Percentiles rank a stretch among this genome's conserved stretches.
These are phyloP conservation scores for Phallus indusiatus DNA, from an alignment of 768 basidiomycete species.

Conservation along the genomic window DNA sequence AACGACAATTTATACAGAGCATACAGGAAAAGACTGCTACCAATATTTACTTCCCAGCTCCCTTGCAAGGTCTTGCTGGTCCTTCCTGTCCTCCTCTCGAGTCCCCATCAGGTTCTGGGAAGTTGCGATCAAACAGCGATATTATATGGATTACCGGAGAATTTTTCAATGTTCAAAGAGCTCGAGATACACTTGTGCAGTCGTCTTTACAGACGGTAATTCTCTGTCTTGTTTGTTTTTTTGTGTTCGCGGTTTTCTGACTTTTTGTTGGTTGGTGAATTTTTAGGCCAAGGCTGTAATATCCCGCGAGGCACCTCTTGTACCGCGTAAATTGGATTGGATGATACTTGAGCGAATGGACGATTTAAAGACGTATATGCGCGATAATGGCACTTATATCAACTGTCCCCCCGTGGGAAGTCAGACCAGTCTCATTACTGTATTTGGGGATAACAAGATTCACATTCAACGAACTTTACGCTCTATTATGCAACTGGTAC, in stretches of 20 bases:
- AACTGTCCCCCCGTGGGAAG: slow-evolving; percentile 90
- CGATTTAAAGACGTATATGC: slow-evolving; percentile 87
- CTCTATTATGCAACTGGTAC: slow-evolving; percentile 87
- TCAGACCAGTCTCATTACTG: slow-evolving; percentile 85
- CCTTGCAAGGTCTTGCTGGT: slow-evolving; percentile 77
- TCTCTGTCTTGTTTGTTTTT: background rate
- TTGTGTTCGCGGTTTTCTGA: background rate
- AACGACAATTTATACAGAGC: slow-evolving; percentile 75
- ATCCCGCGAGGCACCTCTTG: slow-evolving; percentile 86
- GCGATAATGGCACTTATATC: slow-evolving; percentile 93
- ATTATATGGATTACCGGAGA: slow-evolving; percentile 96
- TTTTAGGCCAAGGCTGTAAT: slow-evolving; percentile 77
- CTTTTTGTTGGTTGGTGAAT: background rate
- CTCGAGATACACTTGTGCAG: slow-evolving; percentile 90
- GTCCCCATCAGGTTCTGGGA: slow-evolving; percentile 27
- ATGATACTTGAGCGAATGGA: slow-evolving; percentile 95
- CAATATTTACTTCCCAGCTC: slow-evolving; percentile 91
- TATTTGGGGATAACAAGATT: slow-evolving; percentile 88
- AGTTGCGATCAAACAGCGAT: slow-evolving; percentile 50
- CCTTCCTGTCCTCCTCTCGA: slow-evolving; percentile 39
- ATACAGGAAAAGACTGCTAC: slow-evolving; percentile 97
- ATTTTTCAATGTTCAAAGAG: slow-evolving; percentile 92
- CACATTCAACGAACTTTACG: slow-evolving; percentile 92
- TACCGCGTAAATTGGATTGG: slow-evolving; percentile 97
- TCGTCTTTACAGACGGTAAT: slow-evolving; percentile 75